A percentile compares a stretch with the other conserved stretches of the same genome.
Evolutionary conservation across 2,329 filamentous ascomycete species (phyloP).

Genomic region (Xylaria sp.): DNA sequence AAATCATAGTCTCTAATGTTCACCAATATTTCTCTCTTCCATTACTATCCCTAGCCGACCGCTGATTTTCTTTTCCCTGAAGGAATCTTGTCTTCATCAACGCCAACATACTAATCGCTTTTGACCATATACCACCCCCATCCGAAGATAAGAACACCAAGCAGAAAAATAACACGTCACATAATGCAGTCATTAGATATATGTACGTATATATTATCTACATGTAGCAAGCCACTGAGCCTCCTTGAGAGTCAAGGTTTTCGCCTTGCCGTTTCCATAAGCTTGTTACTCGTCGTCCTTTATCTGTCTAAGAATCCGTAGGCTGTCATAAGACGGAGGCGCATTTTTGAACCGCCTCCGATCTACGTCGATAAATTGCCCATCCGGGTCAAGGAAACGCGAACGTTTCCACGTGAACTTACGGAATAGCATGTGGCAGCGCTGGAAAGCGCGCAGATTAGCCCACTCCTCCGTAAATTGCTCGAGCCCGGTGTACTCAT

Average conservation of each 20-base stretch:
- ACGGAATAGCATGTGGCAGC: conserved; percentile 20
- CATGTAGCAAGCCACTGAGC: neutral
- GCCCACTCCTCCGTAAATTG: conserved; percentile 38
- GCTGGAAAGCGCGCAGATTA: neutral
- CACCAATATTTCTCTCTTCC: neutral
- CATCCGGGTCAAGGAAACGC: conserved; percentile 25
- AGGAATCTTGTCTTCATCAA: neutral
- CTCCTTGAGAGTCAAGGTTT: neutral
- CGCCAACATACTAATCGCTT: neutral
- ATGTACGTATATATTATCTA: conserved; percentile 6
- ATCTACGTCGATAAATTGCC: conserved; percentile 15
- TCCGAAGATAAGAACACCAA: neutral
- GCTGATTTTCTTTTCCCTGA: neutral
- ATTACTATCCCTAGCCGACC: neutral
- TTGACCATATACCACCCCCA: neutral
- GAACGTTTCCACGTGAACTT: neutral
- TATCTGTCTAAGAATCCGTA: neutral
- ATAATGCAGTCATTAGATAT: neutral
- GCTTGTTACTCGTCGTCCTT: neutral
- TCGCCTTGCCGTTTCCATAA: neutral
- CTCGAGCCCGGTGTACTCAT: conserved; percentile 46
- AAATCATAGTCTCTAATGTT: neutral
- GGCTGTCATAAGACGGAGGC: conserved; percentile 1
- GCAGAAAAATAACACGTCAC: neutral
- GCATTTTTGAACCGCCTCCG: conserved; percentile 15